phyloP scores from a whole-genome alignment of 2,329 filamentous ascomycete species.

The Neocatenulostroma microsporum region DNA sequence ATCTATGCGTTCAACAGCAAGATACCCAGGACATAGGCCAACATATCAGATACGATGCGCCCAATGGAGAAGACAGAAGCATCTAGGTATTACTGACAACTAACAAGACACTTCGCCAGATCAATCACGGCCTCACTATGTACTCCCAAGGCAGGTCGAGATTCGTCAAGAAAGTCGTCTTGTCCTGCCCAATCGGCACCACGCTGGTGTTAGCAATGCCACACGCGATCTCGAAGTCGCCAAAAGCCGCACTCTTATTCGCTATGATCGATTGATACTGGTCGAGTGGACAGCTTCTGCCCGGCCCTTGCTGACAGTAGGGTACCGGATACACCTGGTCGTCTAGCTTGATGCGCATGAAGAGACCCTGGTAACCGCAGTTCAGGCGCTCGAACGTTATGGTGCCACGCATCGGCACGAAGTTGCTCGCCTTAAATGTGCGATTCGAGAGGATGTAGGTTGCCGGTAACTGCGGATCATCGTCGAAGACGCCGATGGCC shows the following conservation, averaged over 20 bases:
- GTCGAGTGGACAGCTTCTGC: slow-evolving; percentile 39
- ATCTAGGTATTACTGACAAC: too few relatives aligned
- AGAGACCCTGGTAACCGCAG: slow-evolving; percentile 41
- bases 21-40: too few relatives aligned
- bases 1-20: too few relatives aligned
- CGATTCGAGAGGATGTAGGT: slow-evolving; percentile 35
- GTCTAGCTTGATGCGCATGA: slow-evolving; percentile 53
- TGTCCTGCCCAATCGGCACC: slow-evolving; percentile 9
- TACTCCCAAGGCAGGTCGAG: slow-evolving; percentile 11
- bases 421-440: slow-evolving; percentile 49
- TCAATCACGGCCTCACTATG: slow-evolving; percentile 5
- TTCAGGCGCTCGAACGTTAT: slow-evolving; percentile 57
- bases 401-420: slow-evolving; percentile 57
- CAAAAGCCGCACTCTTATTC: slow-evolving; percentile 10
- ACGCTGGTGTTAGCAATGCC: slow-evolving; percentile 11
- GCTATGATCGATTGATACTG: slow-evolving; percentile 25
- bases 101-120: too few relatives aligned
- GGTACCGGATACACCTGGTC: slow-evolving; percentile 54
- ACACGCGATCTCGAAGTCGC: slow-evolving; percentile 13
- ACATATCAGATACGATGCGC: too few relatives aligned
- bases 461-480: slow-evolving; percentile 43
- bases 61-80: too few relatives aligned
- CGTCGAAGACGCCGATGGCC: slow-evolving; percentile 54
- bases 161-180: slow-evolving; percentile 13
- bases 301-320: slow-evolving; percentile 44